These are phyloP conservation scores for Ceriops decandra DNA, from an alignment of 345 rosid species.

Conservation along the genomic window DNA sequence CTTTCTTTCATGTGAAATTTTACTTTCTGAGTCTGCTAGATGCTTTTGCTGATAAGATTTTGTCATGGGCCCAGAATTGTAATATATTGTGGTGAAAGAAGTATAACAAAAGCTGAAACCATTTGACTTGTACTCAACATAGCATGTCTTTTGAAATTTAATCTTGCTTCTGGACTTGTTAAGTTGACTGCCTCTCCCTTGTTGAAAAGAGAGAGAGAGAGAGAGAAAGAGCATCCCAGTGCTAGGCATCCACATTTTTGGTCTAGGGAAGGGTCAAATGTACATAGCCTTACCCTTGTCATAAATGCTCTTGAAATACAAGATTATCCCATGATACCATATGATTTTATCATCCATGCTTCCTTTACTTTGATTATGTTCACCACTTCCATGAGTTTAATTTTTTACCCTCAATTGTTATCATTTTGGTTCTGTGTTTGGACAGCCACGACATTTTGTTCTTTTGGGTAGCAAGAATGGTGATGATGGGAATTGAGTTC, in stretches of 20 bases:
- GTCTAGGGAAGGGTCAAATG: too few species aligned
- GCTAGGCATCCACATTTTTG: too few species aligned
- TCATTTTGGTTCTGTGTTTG: conserved; percentile 30
- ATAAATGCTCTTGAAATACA: too few species aligned
- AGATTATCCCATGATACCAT: too few species aligned
- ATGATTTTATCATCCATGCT: not conserved
- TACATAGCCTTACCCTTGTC: too few species aligned
- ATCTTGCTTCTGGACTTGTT: not conserved
- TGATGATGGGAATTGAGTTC: conserved; percentile 98
- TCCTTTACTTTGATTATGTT: not conserved
- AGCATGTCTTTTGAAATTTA: not conserved
- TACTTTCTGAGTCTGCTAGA: too few species aligned
- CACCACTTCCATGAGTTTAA: conserved; percentile 4
- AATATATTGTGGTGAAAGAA: too few species aligned
- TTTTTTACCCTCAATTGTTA: conserved; percentile 9
- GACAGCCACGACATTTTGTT: conserved; percentile 96
- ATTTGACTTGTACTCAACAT: too few species aligned
- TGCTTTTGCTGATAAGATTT: too few species aligned
- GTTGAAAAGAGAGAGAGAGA: not conserved
- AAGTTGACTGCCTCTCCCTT: not conserved
- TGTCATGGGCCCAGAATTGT: too few species aligned
- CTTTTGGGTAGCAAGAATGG: conserved; percentile 99
- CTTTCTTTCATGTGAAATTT: not conserved
- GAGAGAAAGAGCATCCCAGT: not conserved
- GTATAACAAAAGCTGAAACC: too few species aligned